Evolutionary conservation across 2,329 filamentous ascomycete genomes (phyloP), one percentile per base, ranked within the genome.

Genomic region (Microdochium trichocladiopsis): DNA sequence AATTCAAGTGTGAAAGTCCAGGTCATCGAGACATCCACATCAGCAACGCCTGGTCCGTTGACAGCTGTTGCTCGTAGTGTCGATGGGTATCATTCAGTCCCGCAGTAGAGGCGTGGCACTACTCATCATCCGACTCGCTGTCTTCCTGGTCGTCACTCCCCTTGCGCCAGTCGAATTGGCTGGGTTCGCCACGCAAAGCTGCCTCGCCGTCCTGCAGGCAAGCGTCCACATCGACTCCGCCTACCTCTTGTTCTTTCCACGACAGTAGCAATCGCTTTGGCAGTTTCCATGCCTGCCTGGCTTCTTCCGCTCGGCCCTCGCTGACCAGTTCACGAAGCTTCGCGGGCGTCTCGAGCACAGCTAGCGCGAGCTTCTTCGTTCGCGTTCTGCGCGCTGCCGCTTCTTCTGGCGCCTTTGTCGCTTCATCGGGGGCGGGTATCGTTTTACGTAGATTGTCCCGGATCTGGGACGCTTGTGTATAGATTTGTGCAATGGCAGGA

Each of bases 401-500:
- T 18, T 68, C 65, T 9, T 68, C 65, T n/a, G 66, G 62, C 18
- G 63, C 63, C 5, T 66, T 65, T 28, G 68, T 63, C 3, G 69
- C 65, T 10, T 71, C 72, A 43, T 72, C 71, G 2, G 78, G 77
- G 2, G 71, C 62, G 1, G 76, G 75, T 2, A 82, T 67, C 3
- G 69, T 70, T 45, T 71, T 62, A 51, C 78, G 74, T 23, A 83
- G 64, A 12, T 71, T 70, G 54, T 78, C 76, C 56, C 76, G 73
- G 60, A 84, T 84, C 37, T 72, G 70, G 2, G 70, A 74, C 6
- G 80, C 80, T 61, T 81, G 76, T 31, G 77, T 77, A 60, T 88
- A 89, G 58, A 93, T 90, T 56, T 88, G 84, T 2, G 81, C 79
- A 49, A 93, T 87, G 36, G 87, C 87, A 2, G 84, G 83, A 57